A percentile compares a stretch with the other conserved stretches of the same genome.
phyloP scores from a whole-genome alignment of 129 eudicot species.

The Artemisia tridentata region DNA sequence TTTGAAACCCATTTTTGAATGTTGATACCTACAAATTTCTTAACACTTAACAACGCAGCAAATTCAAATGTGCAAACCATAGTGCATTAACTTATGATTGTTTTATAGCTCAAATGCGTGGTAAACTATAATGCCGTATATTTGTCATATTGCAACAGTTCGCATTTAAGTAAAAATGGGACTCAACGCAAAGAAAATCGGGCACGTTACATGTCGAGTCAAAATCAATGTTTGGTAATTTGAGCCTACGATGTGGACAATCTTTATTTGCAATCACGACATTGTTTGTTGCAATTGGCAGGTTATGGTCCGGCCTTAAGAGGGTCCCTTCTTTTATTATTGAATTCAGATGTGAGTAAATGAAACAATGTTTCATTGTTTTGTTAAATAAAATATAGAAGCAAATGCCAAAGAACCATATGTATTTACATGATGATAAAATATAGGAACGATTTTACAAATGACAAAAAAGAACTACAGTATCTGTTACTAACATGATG shows the following conservation, averaged over 20 bases:
- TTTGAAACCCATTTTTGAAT: conserved; percentile 61
- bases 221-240: conserved; percentile 13
- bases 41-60: not conserved
- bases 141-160: too few relatives aligned
- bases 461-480: too few relatives aligned
- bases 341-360: not conserved
- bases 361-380: not conserved
- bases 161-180: not conserved
- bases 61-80: not conserved
- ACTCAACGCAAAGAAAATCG: not conserved
- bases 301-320: not conserved
- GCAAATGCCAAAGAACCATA: not conserved
- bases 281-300: conserved; percentile 15
- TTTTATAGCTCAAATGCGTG: not conserved
- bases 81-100: too few relatives aligned
- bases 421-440: too few relatives aligned
- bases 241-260: conserved; percentile 26
- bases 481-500: too few relatives aligned
- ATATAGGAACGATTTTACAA: not conserved
- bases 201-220: conserved; percentile 17
- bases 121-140: not conserved
- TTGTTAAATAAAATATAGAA: not conserved
- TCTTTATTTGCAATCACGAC: conserved; percentile 15
- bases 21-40: conserved; percentile 51
- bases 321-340: conserved; percentile 7